A percentile compares a stretch with the other conserved stretches of the same genome.
phyloP scores from a whole-genome alignment of 2,329 filamentous ascomycete species.

The Talaromyces pinophilus region DNA sequence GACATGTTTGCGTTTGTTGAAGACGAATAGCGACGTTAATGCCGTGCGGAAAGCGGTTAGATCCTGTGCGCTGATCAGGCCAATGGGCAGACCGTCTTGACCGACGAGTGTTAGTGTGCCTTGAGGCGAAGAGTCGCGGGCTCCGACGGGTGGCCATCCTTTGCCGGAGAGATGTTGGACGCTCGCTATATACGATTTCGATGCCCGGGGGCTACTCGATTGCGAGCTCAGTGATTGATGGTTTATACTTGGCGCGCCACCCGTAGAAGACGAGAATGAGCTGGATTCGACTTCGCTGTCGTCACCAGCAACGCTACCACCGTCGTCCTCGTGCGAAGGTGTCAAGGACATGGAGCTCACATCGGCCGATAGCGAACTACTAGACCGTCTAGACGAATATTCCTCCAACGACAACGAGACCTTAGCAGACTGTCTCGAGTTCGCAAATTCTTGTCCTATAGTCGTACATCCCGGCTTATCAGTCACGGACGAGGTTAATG shows the following conservation, averaged over 20 bases:
- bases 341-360: conserved; percentile 20
- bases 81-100: conserved; percentile 58
- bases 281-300: conserved; percentile 14
- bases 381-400: conserved; percentile 19
- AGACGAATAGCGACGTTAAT: conserved; percentile 60
- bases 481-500: conserved; percentile 23
- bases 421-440: conserved; percentile 19
- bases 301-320: conserved; percentile 6
- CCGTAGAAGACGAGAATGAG: conserved; percentile 29
- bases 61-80: conserved; percentile 66
- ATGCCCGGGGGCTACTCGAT: conserved; percentile 33
- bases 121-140: conserved; percentile 51
- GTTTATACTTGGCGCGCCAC: conserved; percentile 29
- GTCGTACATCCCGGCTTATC: conserved; percentile 18
- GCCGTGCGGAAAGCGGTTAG: conserved; percentile 70
- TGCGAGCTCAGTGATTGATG: conserved; percentile 30
- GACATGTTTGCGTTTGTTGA: conserved; percentile 67
- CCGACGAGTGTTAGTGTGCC: conserved; percentile 64
- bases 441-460: conserved; percentile 16
- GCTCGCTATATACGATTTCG: conserved; percentile 23
- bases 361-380: conserved; percentile 21
- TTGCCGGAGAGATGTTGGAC: conserved; percentile 36
- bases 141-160: conserved; percentile 35
- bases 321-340: conserved; percentile 4
- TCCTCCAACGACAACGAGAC: conserved; percentile 19